phyloP scores from a whole-genome alignment of 768 basidiomycete species.

The Postia placenta region DNA sequence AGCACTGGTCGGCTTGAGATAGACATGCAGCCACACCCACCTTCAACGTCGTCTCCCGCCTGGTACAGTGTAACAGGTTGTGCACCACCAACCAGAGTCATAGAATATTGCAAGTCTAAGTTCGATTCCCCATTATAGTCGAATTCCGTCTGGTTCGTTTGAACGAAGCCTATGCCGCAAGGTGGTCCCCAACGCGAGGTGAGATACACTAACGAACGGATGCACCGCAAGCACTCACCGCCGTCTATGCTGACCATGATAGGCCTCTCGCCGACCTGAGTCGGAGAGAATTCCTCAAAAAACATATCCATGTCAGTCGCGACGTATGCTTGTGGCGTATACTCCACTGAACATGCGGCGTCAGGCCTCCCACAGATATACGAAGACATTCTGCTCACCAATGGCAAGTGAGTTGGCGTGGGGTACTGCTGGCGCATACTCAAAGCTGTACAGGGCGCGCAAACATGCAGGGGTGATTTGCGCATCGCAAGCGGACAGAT shows the following conservation, averaged over 20 bases:
- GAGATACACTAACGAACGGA: conserved; percentile 21
- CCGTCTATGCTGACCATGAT: conserved; percentile 26
- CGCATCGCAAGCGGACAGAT: conserved; percentile 19
- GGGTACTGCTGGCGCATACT: conserved; percentile 18
- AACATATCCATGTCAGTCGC: conserved; percentile 38
- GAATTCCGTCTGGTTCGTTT: conserved; percentile 35
- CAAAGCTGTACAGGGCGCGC: conserved; percentile 25
- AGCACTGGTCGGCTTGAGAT: too few species aligned
- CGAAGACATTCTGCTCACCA: conserved; percentile 11
- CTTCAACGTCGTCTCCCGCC: conserved; percentile 12
- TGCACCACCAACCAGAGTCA: conserved; percentile 32
- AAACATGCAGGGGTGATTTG: conserved; percentile 26
- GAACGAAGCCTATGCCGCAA: conserved; percentile 30
- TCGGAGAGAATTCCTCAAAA: conserved; percentile 32
- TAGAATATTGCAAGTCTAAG: conserved; percentile 67
- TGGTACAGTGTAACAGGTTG: conserved; percentile 16
- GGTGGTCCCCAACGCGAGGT: conserved; percentile 28
- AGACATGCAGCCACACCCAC: neutral
- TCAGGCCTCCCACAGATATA: neutral
- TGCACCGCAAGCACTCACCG: conserved; percentile 22
- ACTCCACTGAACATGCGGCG: conserved; percentile 29
- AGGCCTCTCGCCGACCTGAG: conserved; percentile 35
- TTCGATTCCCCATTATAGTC: conserved; percentile 67
- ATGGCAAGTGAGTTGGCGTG: conserved; percentile 26
- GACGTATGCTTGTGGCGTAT: conserved; percentile 36